phyloP scores from a whole-genome alignment of 2,329 filamentous ascomycete genomes.

The Cylindrodendrum hubeiense region DNA sequence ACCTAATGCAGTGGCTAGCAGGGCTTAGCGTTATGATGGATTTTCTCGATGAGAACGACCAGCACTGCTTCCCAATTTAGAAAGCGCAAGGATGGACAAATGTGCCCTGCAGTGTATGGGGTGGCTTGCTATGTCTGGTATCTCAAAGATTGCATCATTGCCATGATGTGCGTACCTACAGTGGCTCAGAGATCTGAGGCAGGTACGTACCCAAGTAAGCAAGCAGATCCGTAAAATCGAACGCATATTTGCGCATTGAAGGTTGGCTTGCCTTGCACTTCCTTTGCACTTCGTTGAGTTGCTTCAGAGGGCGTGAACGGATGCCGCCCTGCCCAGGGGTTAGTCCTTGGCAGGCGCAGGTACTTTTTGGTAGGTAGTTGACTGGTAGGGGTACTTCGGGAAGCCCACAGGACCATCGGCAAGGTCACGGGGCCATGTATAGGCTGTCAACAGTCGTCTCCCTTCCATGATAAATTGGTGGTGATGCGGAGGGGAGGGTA shows the following conservation, averaged over 20 bases:
- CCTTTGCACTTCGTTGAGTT: neutral
- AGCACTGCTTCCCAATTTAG: neutral
- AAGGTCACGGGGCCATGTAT: neutral
- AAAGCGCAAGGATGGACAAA: neutral
- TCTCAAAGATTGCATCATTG: neutral
- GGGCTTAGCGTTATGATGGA: conserved; percentile 5
- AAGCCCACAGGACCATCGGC: neutral
- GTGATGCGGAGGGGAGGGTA: neutral
- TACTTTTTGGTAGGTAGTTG: neutral
- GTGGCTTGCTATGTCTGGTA: neutral
- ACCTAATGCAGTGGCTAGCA: conserved; percentile 5
- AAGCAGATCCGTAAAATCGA: no score
- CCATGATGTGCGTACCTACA: neutral
- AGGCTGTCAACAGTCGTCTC: neutral
- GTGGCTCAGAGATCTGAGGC: neutral
- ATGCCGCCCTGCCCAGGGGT: neutral
- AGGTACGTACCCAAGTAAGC: neutral
- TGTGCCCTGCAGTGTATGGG: neutral
- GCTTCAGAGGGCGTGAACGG: neutral
- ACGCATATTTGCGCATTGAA: no score
- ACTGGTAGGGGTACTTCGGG: neutral
- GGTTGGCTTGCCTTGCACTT: neutral
- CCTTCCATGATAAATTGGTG: neutral
- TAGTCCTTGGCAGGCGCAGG: neutral
- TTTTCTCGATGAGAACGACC: neutral